A percentile compares a stretch with the other conserved stretches of the same genome.
Conservation (phyloP, 257 asterid species). For the Nicotiana tomentosiformis region DNA sequence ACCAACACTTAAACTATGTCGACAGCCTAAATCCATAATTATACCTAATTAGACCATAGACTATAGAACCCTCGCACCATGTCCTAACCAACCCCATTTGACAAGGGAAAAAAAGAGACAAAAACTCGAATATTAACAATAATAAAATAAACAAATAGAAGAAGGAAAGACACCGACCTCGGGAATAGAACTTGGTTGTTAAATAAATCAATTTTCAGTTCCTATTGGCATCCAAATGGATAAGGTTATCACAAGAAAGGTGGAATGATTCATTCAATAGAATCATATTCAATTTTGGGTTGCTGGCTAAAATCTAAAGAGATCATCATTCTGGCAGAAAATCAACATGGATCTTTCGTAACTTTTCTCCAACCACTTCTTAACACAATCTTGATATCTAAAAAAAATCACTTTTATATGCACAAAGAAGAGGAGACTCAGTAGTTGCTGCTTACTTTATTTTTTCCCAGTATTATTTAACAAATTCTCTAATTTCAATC, state of each 20-base stretch:
- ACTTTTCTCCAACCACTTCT: background rate
- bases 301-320: conserved; percentile 4
- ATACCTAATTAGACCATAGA: background rate
- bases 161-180: background rate
- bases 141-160: background rate
- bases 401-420: background rate
- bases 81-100: background rate
- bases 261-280: background rate
- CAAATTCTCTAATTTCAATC: background rate
- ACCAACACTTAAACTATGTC: background rate
- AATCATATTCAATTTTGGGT: conserved; percentile 7
- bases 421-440: background rate
- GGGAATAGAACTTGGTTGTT: conserved; percentile 5
- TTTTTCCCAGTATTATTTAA: background rate
- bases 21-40: background rate
- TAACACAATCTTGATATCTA: background rate
- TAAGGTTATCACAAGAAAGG: conserved; percentile 5
- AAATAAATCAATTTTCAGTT: background rate
- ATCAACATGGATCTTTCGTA: background rate
- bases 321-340: background rate
- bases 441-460: background rate
- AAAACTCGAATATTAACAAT: background rate
- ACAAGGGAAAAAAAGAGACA: background rate
- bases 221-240: conserved; percentile 8
- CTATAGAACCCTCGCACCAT: background rate